These are phyloP conservation scores for Chimonanthus praecox DNA, from an alignment of 164 flowering plant genomes.

Conservation along the genomic window DNA sequence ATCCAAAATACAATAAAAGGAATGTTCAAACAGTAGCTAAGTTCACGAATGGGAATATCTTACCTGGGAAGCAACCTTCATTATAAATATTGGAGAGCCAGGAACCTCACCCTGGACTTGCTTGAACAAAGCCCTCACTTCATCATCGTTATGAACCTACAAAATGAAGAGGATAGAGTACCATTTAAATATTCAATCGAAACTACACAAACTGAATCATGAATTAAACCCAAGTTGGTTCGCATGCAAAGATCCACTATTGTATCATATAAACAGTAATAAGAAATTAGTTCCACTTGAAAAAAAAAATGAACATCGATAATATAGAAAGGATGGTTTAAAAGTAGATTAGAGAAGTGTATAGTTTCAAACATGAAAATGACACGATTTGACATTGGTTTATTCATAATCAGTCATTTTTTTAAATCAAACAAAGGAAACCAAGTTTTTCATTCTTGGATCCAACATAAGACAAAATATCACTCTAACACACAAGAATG, in stretches of 20 bases:
- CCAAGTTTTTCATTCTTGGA: background rate
- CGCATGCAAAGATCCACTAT: background rate
- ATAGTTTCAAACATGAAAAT: background rate
- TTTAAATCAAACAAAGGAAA: background rate
- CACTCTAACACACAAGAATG: background rate
- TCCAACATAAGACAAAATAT: background rate
- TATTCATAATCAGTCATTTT: background rate
- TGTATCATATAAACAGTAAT: background rate
- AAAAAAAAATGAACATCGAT: background rate
- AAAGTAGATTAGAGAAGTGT: background rate
- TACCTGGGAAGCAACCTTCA: slow-evolving; percentile 99
- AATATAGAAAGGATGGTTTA: background rate
- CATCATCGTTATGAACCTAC: slow-evolving; percentile 98
- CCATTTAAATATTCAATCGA: background rate
- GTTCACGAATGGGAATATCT: slow-evolving; percentile 11
- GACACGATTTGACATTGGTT: background rate
- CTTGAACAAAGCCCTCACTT: slow-evolving; percentile 94
- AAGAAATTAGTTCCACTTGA: background rate
- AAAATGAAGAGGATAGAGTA: slow-evolving; percentile 5
- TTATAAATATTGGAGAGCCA: slow-evolving; percentile 97
- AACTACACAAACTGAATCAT: background rate
- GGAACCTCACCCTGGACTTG: slow-evolving; percentile 99
- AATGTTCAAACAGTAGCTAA: background rate
- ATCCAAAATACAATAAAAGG: too few species aligned
- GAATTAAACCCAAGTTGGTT: background rate